phyloP scores from a whole-genome alignment of 192 early-diverging fungal species.

The Umbelopsis sp. region DNA sequence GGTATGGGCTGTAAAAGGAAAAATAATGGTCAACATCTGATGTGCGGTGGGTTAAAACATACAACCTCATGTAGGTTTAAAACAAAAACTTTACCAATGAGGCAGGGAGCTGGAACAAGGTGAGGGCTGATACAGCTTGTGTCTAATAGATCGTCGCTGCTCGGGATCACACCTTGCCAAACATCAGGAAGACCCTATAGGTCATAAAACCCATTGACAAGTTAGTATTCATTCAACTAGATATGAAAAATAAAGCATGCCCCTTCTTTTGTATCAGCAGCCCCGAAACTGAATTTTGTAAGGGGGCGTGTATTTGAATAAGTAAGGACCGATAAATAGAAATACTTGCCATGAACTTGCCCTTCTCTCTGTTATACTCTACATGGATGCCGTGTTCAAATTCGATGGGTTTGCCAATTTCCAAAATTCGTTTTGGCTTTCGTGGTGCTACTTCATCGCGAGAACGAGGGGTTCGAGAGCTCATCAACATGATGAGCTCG shows the following conservation, averaged over 20 bases:
- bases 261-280: not conserved
- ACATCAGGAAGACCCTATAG: conserved; percentile 44
- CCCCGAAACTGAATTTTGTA: not conserved
- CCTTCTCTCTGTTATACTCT: conserved; percentile 44
- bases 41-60: not conserved
- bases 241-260: too few relatives aligned
- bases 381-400: conserved; percentile 52
- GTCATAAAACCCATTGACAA: not conserved
- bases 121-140: conserved; percentile 47
- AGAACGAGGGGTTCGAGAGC: conserved; percentile 9
- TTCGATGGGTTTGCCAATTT: conserved; percentile 45
- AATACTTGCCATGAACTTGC: conserved; percentile 43
- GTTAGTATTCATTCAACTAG: too few relatives aligned
- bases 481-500: conserved; percentile 21
- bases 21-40: not conserved
- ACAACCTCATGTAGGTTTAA: not conserved
- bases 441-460: conserved; percentile 1
- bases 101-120: conserved; percentile 37
- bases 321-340: not conserved
- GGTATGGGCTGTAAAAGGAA: not conserved
- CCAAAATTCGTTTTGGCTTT: conserved; percentile 27
- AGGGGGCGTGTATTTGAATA: not conserved
- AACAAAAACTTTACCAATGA: not conserved
- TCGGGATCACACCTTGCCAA: conserved; percentile 47
- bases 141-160: conserved; percentile 44